phyloP scores from a whole-genome alignment of 129 eudicot species.

The Chrysanthemum makinoi region DNA sequence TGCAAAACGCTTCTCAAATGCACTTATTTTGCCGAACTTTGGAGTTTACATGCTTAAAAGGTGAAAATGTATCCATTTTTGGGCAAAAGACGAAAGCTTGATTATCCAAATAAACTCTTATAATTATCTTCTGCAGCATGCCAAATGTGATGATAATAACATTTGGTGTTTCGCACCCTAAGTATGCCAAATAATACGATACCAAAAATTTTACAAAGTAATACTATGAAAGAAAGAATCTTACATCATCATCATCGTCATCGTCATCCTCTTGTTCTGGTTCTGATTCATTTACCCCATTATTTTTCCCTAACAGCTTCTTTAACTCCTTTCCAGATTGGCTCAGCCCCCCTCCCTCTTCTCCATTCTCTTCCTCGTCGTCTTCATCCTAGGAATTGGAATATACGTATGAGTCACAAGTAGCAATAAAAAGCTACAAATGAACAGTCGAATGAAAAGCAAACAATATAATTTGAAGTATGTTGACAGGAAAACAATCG shows the following conservation, averaged over 20 bases:
- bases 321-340: slow-evolving; percentile 97
- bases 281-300: slow-evolving; percentile 82
- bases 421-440: not conserved
- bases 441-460: not conserved
- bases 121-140: not conserved
- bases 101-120: not conserved
- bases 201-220: not conserved
- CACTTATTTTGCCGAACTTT: too few species aligned
- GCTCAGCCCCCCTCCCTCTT: slow-evolving; percentile 89
- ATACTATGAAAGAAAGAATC: slow-evolving; percentile 18
- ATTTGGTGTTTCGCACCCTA: not conserved
- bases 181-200: not conserved
- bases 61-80: too few species aligned
- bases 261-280: slow-evolving; percentile 87
- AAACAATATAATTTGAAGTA: not conserved
- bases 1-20: too few species aligned
- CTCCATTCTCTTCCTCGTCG: slow-evolving; percentile 74
- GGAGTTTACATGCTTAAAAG: too few species aligned
- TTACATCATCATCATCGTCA: slow-evolving; percentile 73
- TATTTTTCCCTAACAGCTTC: slow-evolving; percentile 76
- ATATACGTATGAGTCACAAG: slow-evolving; percentile 9
- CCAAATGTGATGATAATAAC: not conserved
- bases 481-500: slow-evolving; percentile 1
- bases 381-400: slow-evolving; percentile 71
- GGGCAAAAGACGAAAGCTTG: not conserved